phyloP scores from a whole-genome alignment of 2,329 filamentous ascomycete species.

The Xylariales sp. region DNA sequence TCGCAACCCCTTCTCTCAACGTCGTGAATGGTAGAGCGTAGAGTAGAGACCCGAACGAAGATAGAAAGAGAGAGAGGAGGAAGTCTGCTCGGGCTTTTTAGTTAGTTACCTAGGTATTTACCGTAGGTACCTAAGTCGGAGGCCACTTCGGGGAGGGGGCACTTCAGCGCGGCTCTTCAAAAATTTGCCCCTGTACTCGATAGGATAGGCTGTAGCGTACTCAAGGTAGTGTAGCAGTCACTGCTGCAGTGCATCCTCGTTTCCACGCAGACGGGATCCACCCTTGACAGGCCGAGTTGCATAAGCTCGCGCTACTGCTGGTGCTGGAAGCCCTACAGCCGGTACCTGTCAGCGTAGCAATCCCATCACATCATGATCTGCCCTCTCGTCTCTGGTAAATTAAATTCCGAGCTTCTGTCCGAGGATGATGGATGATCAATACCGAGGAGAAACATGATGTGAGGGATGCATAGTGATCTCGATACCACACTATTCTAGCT shows the following conservation, averaged over 20 bases:
- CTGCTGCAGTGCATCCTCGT: slow-evolving; percentile 3
- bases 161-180: slow-evolving; percentile 4
- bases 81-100: no score
- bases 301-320: slow-evolving; percentile 6
- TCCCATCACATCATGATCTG: neutral
- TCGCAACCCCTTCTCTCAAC: neutral
- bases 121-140: no score
- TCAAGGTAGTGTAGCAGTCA: no score
- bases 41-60: neutral
- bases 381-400: neutral
- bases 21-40: neutral
- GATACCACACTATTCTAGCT: neutral
- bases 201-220: neutral
- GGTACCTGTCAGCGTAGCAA: slow-evolving; percentile 19
- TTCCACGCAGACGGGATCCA: slow-evolving; percentile 11
- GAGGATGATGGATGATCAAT: neutral
- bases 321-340: slow-evolving; percentile 3
- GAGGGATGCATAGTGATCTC: neutral
- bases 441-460: no score
- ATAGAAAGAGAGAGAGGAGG: no score
- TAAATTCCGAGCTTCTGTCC: neutral
- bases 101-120: no score
- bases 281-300: slow-evolving; percentile 6
- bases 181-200: neutral
- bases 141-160: no score